Percentiles rank a stretch among this genome's conserved stretches.
These are phyloP conservation scores for Mallotus repandus DNA, from an alignment of 441 rosid genomes.

Conservation along the genomic window DNA sequence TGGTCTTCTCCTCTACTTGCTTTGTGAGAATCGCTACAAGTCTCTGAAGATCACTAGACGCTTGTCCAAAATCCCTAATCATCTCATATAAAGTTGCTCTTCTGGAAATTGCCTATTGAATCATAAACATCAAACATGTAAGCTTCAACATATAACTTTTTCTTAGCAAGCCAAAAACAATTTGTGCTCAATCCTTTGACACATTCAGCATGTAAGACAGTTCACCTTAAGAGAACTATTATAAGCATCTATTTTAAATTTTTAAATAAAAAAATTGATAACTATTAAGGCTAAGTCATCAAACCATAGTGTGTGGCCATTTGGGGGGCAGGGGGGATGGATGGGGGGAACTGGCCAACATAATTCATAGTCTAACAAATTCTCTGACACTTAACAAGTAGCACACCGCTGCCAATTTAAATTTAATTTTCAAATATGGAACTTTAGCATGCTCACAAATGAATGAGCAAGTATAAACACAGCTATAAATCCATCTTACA, in stretches of 20 bases:
- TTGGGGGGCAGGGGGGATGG: background rate
- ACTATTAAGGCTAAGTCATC: background rate
- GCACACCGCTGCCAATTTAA: background rate
- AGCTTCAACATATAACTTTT: conserved; percentile 10
- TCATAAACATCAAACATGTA: background rate
- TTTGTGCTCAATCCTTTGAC: background rate
- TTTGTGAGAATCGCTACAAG: conserved; percentile 50
- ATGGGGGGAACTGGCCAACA: background rate
- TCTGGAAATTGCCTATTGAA: conserved; percentile 81
- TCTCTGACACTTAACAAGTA: background rate
- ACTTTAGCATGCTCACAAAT: background rate
- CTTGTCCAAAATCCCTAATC: conserved; percentile 87
- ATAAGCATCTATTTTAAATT: background rate
- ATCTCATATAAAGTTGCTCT: conserved; percentile 79
- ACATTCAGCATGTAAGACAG: background rate
- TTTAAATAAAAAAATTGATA: background rate
- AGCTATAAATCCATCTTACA: background rate
- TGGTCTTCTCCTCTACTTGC: conserved; percentile 61
- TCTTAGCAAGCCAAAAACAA: background rate
- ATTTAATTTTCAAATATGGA: background rate
- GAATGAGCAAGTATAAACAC: background rate
- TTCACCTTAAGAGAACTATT: conserved; percentile 1
- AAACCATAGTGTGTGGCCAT: background rate
- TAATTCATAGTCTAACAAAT: background rate
- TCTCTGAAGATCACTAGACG: conserved; percentile 73